A percentile compares a stretch with the other conserved stretches of the same genome.
Evolutionary conservation across 2,329 filamentous ascomycete species (phyloP).

Genomic region (Fusarium robinianum): DNA sequence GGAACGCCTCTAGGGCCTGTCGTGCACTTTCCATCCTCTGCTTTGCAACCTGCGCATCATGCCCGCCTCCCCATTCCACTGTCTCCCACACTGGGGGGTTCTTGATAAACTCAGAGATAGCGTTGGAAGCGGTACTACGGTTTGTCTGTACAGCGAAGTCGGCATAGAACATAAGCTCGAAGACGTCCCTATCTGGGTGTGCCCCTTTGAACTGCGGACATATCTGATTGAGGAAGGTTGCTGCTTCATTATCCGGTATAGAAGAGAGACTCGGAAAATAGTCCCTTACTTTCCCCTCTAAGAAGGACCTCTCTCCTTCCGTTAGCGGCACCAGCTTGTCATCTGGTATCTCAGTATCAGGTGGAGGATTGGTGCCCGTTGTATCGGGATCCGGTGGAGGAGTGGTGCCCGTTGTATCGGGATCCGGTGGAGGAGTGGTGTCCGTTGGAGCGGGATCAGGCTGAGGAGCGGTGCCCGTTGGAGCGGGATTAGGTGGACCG

Average conservation of each 20-base stretch:
- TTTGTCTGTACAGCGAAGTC: not conserved
- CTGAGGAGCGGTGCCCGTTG: too few relatives aligned
- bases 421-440: too few relatives aligned
- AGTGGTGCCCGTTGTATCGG: too few relatives aligned
- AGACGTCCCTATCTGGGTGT: not conserved
- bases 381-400: too few relatives aligned
- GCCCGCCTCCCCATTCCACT: not conserved
- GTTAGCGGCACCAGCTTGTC: not conserved
- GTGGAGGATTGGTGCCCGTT: too few relatives aligned
- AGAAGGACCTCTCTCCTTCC: not conserved
- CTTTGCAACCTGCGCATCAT: not conserved
- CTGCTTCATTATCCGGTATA: not conserved
- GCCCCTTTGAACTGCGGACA: not conserved
- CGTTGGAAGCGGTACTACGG: not conserved
- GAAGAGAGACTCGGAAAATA: not conserved
- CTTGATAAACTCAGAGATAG: not conserved
- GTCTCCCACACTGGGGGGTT: not conserved
- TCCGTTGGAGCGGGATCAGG: too few relatives aligned
- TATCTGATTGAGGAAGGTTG: not conserved
- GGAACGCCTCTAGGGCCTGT: not conserved
- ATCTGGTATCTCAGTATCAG: too few relatives aligned
- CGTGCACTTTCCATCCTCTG: not conserved
- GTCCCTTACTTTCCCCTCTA: too few relatives aligned
- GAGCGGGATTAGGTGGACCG: too few relatives aligned
- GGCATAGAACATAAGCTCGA: not conserved